Base-by-base conservation (phyloP, 2,329 filamentous ascomycete genomes). In the Pseudocercospora fijiensis region DNA sequence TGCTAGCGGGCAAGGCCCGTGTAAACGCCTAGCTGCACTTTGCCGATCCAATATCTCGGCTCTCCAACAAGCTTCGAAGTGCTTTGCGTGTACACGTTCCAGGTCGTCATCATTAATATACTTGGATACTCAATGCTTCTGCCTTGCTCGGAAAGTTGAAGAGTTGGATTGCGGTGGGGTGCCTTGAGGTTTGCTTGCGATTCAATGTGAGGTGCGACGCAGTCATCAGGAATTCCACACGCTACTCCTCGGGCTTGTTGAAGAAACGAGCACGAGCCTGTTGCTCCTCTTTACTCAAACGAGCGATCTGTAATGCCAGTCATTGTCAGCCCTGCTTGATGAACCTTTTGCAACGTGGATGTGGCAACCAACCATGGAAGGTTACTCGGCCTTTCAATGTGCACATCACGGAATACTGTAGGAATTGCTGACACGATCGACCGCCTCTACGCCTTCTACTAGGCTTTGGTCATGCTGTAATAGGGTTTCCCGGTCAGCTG, bases 21-120 rank as follows among this genome's bases (percentile, higher is more conserved):
- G 20, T 28, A 52, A 47, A 52, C 49, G 49, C 24, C 20, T n/a
- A n/a, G 49, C 49, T 53, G 49, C 49, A 30, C 18, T 4, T 22
- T 27, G 49, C 49, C 49, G 49, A 53, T 53, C 49, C 49, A 53
- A 53, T 53, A 53, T 53, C 49, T 53, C 49, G 49, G 49, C 49
- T 53, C 49, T 53, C 49, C 49, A 53, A 53, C 49, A 53, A 53
- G 49, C 49, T 53, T 53, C 49, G 45, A 16, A 22, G 20, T 49
- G 20, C 20, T 49, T 49, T 49, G 20, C 22, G 13, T 30, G 24
- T n/a, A 53, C 26, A 26, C 49, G 20, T 24, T 22, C 45, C 20
- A 49, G 45, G 45, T 49, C 24, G 18, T 56, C 49, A 27, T 28
- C 22, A 22, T 22, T 26, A 53, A 28, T 13, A 27, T 52, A 16